phyloP scores from a whole-genome alignment of 2,329 filamentous ascomycete species.

The Ophiognomonia clavigignenti-juglandacearum region DNA sequence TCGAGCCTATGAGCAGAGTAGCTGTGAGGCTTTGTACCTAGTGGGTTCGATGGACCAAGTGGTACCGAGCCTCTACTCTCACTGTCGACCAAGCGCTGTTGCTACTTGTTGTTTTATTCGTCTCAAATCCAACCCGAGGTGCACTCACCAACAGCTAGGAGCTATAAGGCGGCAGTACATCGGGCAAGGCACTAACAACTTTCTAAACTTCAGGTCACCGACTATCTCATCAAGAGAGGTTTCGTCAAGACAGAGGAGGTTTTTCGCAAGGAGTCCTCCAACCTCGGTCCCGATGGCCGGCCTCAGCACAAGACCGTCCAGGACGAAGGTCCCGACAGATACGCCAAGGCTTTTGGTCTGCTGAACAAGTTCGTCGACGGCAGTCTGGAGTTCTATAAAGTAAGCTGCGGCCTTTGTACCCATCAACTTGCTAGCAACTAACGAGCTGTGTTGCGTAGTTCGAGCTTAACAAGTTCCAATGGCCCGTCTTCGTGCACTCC shows the following conservation, averaged over 20 bases:
- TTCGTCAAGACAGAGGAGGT: slow-evolving; percentile 91
- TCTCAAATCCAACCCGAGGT: too few species aligned
- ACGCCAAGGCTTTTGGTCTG: slow-evolving; percentile 67
- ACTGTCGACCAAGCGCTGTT: too few species aligned
- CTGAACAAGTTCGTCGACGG: slow-evolving; percentile 84
- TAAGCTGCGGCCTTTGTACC: too few species aligned
- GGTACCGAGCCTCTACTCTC: too few species aligned
- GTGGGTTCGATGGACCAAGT: not conserved
- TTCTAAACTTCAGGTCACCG: slow-evolving; percentile 58
- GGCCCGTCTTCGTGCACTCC: slow-evolving; percentile 93
- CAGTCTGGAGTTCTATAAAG: slow-evolving; percentile 91
- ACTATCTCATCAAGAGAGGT: slow-evolving; percentile 92
- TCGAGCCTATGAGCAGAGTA: not conserved
- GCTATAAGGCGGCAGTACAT: not conserved
- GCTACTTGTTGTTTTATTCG: too few species aligned
- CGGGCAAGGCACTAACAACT: not conserved
- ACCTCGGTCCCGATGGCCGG: slow-evolving; percentile 74
- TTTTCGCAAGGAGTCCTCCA: slow-evolving; percentile 83
- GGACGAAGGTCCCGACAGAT: slow-evolving; percentile 71
- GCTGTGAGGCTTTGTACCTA: not conserved
- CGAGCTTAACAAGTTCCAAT: slow-evolving; percentile 80
- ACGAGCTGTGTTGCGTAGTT: slow-evolving; percentile 49
- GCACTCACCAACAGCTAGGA: too few species aligned
- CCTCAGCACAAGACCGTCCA: slow-evolving; percentile 63
- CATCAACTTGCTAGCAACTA: too few species aligned